Evolutionary conservation across 2,329 filamentous ascomycete species (phyloP).

Genomic region (Zasmidium cellare): DNA sequence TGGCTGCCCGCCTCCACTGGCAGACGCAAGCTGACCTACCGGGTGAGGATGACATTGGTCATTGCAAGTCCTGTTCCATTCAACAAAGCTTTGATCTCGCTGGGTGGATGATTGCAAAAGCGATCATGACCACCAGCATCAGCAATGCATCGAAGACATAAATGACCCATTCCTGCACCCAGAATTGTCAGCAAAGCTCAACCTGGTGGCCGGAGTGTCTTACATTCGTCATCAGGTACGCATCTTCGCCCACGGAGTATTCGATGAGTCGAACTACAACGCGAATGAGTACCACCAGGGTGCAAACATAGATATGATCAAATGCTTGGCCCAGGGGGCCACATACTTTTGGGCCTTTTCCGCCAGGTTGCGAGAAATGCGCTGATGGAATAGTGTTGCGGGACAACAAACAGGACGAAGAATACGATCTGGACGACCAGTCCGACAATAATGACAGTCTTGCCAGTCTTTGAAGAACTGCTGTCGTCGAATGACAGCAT

Average conservation of each 20-base stretch:
- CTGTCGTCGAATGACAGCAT: slow-evolving; percentile 3
- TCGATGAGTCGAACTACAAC: slow-evolving; percentile 52
- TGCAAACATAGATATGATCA: slow-evolving; percentile 47
- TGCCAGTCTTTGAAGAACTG: slow-evolving; percentile 35
- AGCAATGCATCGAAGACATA: slow-evolving; percentile 20
- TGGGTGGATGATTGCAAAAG: not conserved
- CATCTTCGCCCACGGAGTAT: slow-evolving; percentile 46
- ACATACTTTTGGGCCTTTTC: not conserved
- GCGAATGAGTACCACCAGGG: slow-evolving; percentile 49
- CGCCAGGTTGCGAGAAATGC: slow-evolving; percentile 14
- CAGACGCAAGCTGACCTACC: not conserved
- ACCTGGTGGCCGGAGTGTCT: too few species aligned
- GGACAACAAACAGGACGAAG: slow-evolving; percentile 51
- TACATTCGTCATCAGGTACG: slow-evolving; percentile 42
- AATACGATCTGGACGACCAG: slow-evolving; percentile 52
- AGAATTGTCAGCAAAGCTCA: too few species aligned
- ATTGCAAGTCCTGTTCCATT: not conserved
- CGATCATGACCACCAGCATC: slow-evolving; percentile 9
- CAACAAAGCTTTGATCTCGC: not conserved
- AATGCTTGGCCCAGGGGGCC: slow-evolving; percentile 34
- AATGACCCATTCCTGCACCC: slow-evolving; percentile 20
- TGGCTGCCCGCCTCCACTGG: not conserved
- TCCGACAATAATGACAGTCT: slow-evolving; percentile 49
- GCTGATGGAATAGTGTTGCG: slow-evolving; percentile 29
- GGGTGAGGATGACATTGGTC: not conserved